Base-by-base conservation (phyloP, 139 green algal species). In the Chlamydomonas sp. region DNA sequence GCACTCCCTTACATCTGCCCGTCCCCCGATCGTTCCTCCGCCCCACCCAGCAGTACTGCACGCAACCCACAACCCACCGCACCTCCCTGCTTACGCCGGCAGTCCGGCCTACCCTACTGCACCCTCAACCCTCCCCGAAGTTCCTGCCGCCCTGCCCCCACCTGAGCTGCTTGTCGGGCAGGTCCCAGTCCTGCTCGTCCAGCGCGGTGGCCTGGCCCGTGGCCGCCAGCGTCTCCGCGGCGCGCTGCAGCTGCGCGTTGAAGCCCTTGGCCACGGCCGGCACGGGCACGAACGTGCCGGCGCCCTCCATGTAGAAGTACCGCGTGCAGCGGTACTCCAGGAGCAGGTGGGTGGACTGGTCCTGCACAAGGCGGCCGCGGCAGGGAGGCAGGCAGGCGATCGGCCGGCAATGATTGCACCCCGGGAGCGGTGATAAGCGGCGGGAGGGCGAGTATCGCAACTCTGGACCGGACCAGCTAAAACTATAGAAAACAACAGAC, bases 311-410 rank as follows among this genome's bases (percentile, higher is more conserved):
- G 68, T 90, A 94, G 71, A 94, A 93, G 80, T 92, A 94, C 20
- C 92, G 82, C n/a, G 49, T 77, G 84, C 92, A 94, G 59, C 92
- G 84, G 81, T 91, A 91, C 83, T 94, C 92, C 75, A 94, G 86
- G 80, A 94, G 89, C n/a, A 80, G 78, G 64, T 90, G 80, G 20
- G 79, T 49, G 4, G 69, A 62, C 10, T 84, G 74, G n/a, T 79
- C 82, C 86, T 89, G 78, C 74, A 58, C 49, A n/a, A n/a, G n/a
- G n/a, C n/a, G n/a, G 18, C 78, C 63, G 9, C 6, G 20, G n/a
- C 2, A 14, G 63, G 17, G 2, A 15, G 72, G 16, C 3, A 62
- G 1, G 82, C 64, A 58, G 57, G 59, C 14, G 68, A 69, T 66
- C 49, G 66, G 66, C 5, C 5, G 67, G 66, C 3, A 57, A 4